Conservation (phyloP, 2,329 filamentous ascomycete genomes). For the Helicocarpus griseus region DNA sequence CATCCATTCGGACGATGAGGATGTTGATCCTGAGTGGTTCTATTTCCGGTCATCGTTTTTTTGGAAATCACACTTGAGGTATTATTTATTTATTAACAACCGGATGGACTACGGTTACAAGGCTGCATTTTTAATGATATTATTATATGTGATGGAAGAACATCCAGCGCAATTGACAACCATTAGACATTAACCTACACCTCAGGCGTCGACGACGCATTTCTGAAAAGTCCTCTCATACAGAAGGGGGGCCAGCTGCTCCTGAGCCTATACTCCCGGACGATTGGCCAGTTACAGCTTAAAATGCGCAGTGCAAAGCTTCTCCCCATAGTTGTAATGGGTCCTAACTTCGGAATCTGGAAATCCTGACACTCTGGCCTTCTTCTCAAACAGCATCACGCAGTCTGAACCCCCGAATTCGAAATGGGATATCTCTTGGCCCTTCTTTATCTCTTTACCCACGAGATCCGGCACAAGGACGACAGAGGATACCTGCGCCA, state of each 20-base stretch:
- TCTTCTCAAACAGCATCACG: conserved; percentile 30
- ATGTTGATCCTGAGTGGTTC: too few relatives aligned
- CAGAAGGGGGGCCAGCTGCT: too few relatives aligned
- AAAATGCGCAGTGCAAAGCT: background rate
- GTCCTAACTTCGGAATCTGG: background rate
- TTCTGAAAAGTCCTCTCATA: background rate
- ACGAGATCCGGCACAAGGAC: conserved; percentile 17
- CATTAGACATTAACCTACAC: background rate
- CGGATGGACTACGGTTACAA: too few relatives aligned
- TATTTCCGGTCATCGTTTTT: too few relatives aligned
- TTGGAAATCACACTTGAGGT: too few relatives aligned
- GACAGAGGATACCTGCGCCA: conserved; percentile 37
- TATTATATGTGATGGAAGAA: too few relatives aligned
- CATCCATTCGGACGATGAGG: too few relatives aligned
- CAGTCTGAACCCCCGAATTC: conserved; percentile 37
- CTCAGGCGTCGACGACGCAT: background rate
- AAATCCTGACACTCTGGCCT: background rate
- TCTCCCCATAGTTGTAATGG: background rate
- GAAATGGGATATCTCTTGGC: conserved; percentile 35
- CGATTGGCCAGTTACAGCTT: background rate
- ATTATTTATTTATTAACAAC: too few relatives aligned
- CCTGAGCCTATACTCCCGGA: too few relatives aligned
- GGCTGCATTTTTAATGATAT: too few relatives aligned
- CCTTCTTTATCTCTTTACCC: conserved; percentile 26
- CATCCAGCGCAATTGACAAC: background rate